Evolutionary conservation across 345 rosid genomes (phyloP), one percentile per base, ranked within the genome.

Genomic region (Sapria himalayana): DNA sequence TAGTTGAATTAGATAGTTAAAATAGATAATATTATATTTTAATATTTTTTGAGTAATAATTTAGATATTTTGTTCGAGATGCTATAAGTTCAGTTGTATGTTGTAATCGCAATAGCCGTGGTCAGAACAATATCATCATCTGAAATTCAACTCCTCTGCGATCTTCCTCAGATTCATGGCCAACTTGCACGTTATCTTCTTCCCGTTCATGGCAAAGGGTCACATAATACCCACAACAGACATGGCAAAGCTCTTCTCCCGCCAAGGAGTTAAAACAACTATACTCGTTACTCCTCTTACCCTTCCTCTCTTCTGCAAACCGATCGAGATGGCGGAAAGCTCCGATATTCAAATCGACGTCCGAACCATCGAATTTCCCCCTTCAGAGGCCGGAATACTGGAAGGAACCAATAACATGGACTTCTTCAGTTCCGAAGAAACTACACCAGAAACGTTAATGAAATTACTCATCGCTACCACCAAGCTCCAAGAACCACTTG

Each of bases 221-320:
- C 69, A 74, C 59, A 58, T 58, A 64, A 64, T 72, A 19, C 77
- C 74, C 22, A 35, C 57, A 4, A 22, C 60, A 4, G 74, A 71
- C 67, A 60, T 78, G 70, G 77, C 70, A 41, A 71, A 55, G 52
- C 52, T 71, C 2, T 70, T 78, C 13, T 65, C 62, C 0, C 54
- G 25, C 1, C 48, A 53, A 25, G 73, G 73, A 15, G 58, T 61
- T 3, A 66, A 46, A 19, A 45, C 67, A 17, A 74, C 80, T 29
- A 53, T 78, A 24, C 32, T 69, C 46, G 69, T 70, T 42, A 69
- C 84, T 17, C 69, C 73, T 17, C 52, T 46, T 19, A 74, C 67
- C 15, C 53, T 67, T 17, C 53, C 61, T 34, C 19, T 44, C 45
- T 21, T 74, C 39, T 49, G 56, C 14, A 51, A 46, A 15, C 37